phyloP scores from a whole-genome alignment of 352 stramenopile genomes.

The Blastocystis sp. region DNA sequence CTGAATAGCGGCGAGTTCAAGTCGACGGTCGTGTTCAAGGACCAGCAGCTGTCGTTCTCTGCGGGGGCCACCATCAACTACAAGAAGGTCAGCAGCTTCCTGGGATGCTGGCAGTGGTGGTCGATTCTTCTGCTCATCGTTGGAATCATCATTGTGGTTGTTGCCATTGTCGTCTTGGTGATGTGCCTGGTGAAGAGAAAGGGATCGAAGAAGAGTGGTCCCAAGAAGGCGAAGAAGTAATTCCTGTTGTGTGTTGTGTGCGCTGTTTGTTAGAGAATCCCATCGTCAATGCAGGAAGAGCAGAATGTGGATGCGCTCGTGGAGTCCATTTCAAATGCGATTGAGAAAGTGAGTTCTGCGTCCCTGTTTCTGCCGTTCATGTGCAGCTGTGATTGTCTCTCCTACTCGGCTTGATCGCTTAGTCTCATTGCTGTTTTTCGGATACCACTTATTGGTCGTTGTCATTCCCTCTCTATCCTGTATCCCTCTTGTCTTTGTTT shows the following conservation, averaged over 20 bases:
- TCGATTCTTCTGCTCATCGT: not conserved
- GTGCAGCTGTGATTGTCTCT: not conserved
- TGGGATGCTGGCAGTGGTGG: constrained; percentile 41
- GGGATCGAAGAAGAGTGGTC: not conserved
- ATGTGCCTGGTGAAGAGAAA: not conserved
- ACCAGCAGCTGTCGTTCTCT: constrained; percentile 1
- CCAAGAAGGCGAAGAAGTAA: not conserved
- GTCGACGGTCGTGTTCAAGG: not conserved
- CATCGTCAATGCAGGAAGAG: not conserved
- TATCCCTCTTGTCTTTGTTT: not conserved
- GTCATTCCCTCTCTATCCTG: not conserved
- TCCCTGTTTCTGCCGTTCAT: not conserved
- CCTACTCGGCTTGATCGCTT: not conserved
- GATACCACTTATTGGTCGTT: not conserved
- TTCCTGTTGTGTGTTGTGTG: not conserved
- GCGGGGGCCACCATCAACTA: not conserved
- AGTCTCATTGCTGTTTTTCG: not conserved
- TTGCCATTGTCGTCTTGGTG: constrained; percentile 2
- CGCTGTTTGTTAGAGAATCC: constrained; percentile 16
- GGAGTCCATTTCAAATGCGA: not conserved
- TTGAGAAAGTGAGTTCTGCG: constrained; percentile 3
- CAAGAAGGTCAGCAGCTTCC: constrained; percentile 14
- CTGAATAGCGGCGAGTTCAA: not conserved
- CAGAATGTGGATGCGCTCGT: not conserved
- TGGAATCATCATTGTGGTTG: constrained; percentile 16